A percentile compares a stretch with the other conserved stretches of the same genome.
These are phyloP conservation scores for Chlorella sp. DNA, from an alignment of 139 green algal genomes.

Conservation along the genomic window DNA sequence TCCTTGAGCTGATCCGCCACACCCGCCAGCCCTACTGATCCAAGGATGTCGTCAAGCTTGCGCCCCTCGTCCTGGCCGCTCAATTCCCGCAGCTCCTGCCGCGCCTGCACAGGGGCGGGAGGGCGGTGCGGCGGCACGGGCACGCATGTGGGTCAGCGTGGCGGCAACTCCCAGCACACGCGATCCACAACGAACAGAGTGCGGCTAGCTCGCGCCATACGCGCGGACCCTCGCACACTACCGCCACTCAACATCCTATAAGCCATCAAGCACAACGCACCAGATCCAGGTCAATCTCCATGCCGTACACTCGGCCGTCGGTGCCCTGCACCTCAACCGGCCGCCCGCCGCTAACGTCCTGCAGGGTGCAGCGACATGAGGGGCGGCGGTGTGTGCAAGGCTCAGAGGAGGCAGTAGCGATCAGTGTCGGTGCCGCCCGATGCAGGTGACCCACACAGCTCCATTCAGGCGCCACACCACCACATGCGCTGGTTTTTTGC, in stretches of 20 bases:
- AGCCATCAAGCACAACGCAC: not conserved
- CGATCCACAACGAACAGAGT: too few species aligned
- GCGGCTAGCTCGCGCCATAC: too few species aligned
- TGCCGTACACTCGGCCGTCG: slow-evolving; percentile 84
- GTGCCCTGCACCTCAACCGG: slow-evolving; percentile 83
- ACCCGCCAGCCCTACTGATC: slow-evolving; percentile 76
- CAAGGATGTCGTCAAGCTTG: slow-evolving; percentile 78
- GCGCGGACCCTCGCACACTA: too few species aligned
- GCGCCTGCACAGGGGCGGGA: slow-evolving; percentile 43
- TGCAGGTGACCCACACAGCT: too few species aligned
- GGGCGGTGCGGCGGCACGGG: not conserved
- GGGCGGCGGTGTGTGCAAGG: too few species aligned
- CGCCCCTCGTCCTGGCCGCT: slow-evolving; percentile 56
- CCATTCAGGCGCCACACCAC: too few species aligned
- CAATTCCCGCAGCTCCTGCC: slow-evolving; percentile 66
- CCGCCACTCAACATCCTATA: not conserved
- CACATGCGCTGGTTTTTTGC: too few species aligned
- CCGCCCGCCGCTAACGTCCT: slow-evolving; percentile 90
- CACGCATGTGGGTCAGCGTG: not conserved
- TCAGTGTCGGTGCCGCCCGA: too few species aligned
- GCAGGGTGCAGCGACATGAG: too few species aligned
- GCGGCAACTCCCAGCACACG: too few species aligned
- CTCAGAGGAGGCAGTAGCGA: too few species aligned
- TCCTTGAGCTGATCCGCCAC: slow-evolving; percentile 83
- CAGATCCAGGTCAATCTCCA: slow-evolving; percentile 85